These are phyloP conservation scores for Asterionellopsis glacialis DNA, from an alignment of 108 stramenopile species.

Conservation along the genomic window DNA sequence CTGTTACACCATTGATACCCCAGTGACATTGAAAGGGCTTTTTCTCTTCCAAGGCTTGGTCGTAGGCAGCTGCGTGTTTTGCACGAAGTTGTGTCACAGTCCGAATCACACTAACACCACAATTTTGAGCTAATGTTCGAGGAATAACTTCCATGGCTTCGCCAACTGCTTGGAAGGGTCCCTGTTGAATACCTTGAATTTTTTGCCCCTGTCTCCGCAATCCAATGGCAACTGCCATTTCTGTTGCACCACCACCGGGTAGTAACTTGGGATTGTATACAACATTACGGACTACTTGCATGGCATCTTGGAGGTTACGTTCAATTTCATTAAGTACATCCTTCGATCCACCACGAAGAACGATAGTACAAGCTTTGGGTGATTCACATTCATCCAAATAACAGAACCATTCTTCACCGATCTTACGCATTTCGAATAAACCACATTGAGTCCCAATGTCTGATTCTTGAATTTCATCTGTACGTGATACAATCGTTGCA, in stretches of 20 bases:
- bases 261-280: slow-evolving; percentile 96
- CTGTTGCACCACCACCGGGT: slow-evolving; percentile 99
- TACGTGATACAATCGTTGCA: slow-evolving; percentile 96
- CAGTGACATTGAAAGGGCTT: slow-evolving; percentile 65
- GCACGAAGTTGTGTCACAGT: slow-evolving; percentile 94
- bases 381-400: slow-evolving; percentile 97
- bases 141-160: slow-evolving; percentile 99
- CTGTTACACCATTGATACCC: slow-evolving; percentile 95
- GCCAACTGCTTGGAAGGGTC: slow-evolving; percentile 94
- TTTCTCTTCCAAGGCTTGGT: slow-evolving; percentile 30
- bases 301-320: slow-evolving; percentile 98
- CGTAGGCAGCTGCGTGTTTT: slow-evolving; percentile 87
- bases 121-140: slow-evolving; percentile 97
- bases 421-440: slow-evolving; percentile 98
- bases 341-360: slow-evolving; percentile 97
- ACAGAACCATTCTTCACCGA: slow-evolving; percentile 97
- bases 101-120: slow-evolving; percentile 98
- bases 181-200: slow-evolving; percentile 87
- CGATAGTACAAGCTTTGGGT: slow-evolving; percentile 98
- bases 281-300: slow-evolving; percentile 99
- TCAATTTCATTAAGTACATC: slow-evolving; percentile 99
- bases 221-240: slow-evolving; percentile 97
- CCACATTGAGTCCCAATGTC: slow-evolving; percentile 99
- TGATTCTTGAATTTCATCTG: slow-evolving; percentile 97
- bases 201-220: slow-evolving; percentile 73